Evolutionary conservation across 192 early-diverging fungal species (phyloP), one percentile per base, ranked within the genome.

Genomic region (Rhizophlyctis rosea): DNA sequence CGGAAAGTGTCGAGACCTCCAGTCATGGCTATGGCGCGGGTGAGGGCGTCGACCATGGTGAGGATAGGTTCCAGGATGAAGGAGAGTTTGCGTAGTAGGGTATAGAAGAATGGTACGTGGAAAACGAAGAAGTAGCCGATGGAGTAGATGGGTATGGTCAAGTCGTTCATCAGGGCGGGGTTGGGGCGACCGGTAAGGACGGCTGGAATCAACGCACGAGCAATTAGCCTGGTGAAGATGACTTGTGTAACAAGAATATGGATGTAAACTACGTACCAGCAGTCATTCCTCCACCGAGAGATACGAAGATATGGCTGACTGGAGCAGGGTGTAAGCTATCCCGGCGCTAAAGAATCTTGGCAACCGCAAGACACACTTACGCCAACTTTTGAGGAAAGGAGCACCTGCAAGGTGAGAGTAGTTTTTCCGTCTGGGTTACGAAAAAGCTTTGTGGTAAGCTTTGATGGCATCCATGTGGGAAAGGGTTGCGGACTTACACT

Each of bases 71-170:
- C 62, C 13, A 47, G 35, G 52, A 65, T 7, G 21, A 54, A 57
- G 13, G 34, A 44, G 49, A 68, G 31, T 0, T 50, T 5, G 50
- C 28, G 25, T 9, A 76, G 54, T 59, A 76, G 11, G 25, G 51
- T 29, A 50, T 50, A 72, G 53, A 72, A 34, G 47, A 64, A 21
- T 16, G 70, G 64, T 27, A 53, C 56, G 27, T 68, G 55, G 63
- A 50, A 67, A 39, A 76, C 63, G 34, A 72, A 28, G 47, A 76
- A 47, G 70, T 62, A 68, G 57, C 74, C 74, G 33, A 57, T 9
- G 27, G 54, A 36, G 54, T 71, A 72, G 44, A 70, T 28, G 13
- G 67, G 67, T 25, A 76, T 16, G 7, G 39, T 44, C n/a, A 65
- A 30, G 16, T 27, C 25, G 58, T 72, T 72, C 44, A 62, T 65